Conservation (phyloP, 2,329 filamentous ascomycete species). For the Paracoccidioides brasiliensis region DNA sequence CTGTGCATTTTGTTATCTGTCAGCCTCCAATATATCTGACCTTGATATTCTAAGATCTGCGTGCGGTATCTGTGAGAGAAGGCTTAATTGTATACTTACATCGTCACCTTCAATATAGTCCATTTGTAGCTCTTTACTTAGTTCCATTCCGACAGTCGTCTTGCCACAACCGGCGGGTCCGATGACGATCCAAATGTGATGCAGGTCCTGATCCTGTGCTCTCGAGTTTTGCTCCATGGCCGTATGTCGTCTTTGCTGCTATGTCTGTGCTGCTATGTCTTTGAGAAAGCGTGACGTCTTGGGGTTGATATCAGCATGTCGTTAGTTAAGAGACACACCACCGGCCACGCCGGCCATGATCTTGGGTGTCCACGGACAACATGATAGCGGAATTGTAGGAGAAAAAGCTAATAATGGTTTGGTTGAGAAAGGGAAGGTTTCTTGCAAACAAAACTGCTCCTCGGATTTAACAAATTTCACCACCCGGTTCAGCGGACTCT, state of each 20-base stretch:
- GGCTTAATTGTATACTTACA: slow-evolving; percentile 37
- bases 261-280: neutral
- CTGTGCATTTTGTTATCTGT: slow-evolving; percentile 20
- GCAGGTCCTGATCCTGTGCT: slow-evolving; percentile 17
- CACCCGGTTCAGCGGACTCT: neutral
- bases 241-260: neutral
- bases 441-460: neutral
- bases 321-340: slow-evolving; percentile 5
- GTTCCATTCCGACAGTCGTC: slow-evolving; percentile 56
- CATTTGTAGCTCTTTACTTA: slow-evolving; percentile 49
- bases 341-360: slow-evolving; percentile 10
- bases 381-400: slow-evolving; percentile 18
- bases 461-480: neutral
- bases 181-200: slow-evolving; percentile 70
- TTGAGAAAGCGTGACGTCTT: slow-evolving; percentile 5
- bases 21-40: neutral
- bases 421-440: neutral
- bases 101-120: slow-evolving; percentile 69
- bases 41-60: neutral
- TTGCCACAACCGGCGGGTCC: slow-evolving; percentile 71
- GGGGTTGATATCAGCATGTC: slow-evolving; percentile 13
- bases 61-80: neutral
- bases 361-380: slow-evolving; percentile 26
- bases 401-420: neutral
- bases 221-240: neutral